Percentiles rank a stretch among this genome's conserved stretches.
Conservation (phyloP, 139 green algal genomes). For the Chlamydomonas eustigma region DNA sequence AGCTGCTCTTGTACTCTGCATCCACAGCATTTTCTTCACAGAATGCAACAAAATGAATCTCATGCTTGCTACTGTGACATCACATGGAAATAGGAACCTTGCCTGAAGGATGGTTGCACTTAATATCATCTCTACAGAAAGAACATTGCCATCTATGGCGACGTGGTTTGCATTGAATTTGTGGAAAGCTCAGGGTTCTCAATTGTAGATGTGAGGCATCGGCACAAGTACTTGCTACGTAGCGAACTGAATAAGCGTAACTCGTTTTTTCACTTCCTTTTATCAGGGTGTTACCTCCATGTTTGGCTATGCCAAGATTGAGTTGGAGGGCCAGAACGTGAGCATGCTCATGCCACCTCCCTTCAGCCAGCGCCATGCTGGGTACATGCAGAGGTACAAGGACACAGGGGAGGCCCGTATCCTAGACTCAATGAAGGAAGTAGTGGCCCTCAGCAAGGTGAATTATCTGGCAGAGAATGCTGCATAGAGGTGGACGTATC, state of each 20-base stretch:
- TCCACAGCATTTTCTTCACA: no score
- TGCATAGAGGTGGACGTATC: not conserved
- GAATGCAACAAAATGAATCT: no score
- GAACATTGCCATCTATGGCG: no score
- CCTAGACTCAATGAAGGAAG: slow-evolving; percentile 36
- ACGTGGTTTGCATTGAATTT: no score
- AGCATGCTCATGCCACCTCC: slow-evolving; percentile 30
- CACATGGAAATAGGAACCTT: no score
- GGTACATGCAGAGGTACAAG: slow-evolving; percentile 33
- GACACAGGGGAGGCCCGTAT: slow-evolving; percentile 32
- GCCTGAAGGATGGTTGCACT: no score
- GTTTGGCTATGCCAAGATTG: slow-evolving; percentile 30
- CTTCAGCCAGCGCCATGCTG: slow-evolving; percentile 29
- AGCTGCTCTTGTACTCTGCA: no score
- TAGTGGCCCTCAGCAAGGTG: slow-evolving; percentile 37
- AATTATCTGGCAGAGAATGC: no score
- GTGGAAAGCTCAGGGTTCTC: no score
- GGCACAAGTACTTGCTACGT: not conserved
- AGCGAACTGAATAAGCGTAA: not conserved
- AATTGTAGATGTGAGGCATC: not conserved
- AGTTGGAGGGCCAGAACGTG: slow-evolving; percentile 30
- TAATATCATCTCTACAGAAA: no score
- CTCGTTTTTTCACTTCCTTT: not conserved
- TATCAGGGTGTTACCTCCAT: slow-evolving; percentile 4
- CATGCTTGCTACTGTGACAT: no score